Evolutionary conservation across 2,329 filamentous ascomycete genomes (phyloP), one percentile per base, ranked within the genome.

Genomic region (Tolypocladium capitatum): DNA sequence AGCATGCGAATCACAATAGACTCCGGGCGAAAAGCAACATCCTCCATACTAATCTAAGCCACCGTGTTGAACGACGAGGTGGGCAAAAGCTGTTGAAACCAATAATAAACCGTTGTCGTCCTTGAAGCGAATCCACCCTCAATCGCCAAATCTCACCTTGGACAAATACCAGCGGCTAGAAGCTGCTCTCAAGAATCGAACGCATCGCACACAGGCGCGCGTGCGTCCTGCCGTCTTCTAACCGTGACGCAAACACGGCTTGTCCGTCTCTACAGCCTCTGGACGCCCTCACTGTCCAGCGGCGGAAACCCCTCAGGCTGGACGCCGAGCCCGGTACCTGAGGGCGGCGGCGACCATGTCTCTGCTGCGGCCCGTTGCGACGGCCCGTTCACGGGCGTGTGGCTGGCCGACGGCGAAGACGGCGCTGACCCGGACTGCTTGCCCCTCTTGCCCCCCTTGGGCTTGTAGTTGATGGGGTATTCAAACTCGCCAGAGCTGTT

Each of bases 401-500:
- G 62, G 49, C 63, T 67, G 7, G 61, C 58, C 8, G 66, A 64
- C 4, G 65, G 64, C 13, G 67, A 66, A 33, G 49, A 55, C 8
- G 58, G 60, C 7, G 61, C 60, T 16, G 58, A 53, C 6, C 52
- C 47, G 1, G 63, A 59, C n/a, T 58, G 59, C 50, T 69, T 73
- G 21, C 60, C 60, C 51, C 64, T 72, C 56, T 70, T 67, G 40
- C 53, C 47, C n/a, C 53, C 60, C 57, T 66, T 71, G 27, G 58
- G 54, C 57, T 64, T 74, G 54, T 80, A 66, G 43, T 63, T 75
- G 53, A 81, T 67, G 14, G 72, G 65, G 43, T 74, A 72, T 35
- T 76, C 73, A 50, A 72, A 74, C 16, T 73, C 74, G 18, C 69
- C 68, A 9, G 68, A 69, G 51, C 68, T 71, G 51, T 67, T 65